Conservation (phyloP, 2,329 filamentous ascomycete species). For the Fusarium xyrophilum region DNA sequence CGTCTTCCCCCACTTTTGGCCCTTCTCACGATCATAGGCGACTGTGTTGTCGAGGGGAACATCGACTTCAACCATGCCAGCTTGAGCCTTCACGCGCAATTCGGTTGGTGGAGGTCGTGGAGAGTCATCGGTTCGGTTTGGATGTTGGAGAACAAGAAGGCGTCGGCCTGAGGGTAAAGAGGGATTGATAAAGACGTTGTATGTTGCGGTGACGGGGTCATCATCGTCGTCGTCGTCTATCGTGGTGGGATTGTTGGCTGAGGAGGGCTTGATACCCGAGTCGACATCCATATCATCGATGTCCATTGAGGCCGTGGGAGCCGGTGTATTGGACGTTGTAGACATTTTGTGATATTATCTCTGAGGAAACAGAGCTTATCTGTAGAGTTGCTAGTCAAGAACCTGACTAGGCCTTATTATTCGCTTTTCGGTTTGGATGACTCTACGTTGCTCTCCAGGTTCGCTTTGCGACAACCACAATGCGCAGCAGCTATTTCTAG, state of each 20-base stretch:
- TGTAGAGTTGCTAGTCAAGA: neutral
- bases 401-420: neutral
- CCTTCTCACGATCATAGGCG: conserved; percentile 86
- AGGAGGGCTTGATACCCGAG: conserved; percentile 17
- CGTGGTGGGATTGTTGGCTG: conserved; percentile 9
- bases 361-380: neutral
- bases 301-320: conserved; percentile 30
- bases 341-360: conserved; percentile 9
- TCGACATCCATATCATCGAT: conserved; percentile 35
- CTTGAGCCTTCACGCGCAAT: conserved; percentile 80
- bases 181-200: conserved; percentile 87
- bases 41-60: conserved; percentile 76
- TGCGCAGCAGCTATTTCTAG: neutral
- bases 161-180: conserved; percentile 66
- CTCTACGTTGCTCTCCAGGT: neutral
- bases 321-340: conserved; percentile 7
- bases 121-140: conserved; percentile 71
- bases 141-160: conserved; percentile 87
- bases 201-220: conserved; percentile 76
- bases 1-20: conserved; percentile 81
- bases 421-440: conserved; percentile 1
- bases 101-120: conserved; percentile 65
- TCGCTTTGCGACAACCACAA: conserved; percentile 24
- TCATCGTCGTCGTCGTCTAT: conserved; percentile 59
- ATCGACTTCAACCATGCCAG: conserved; percentile 90